Conservation (phyloP, 78 protist species). For the Dictyostelium purpureum region DNA sequence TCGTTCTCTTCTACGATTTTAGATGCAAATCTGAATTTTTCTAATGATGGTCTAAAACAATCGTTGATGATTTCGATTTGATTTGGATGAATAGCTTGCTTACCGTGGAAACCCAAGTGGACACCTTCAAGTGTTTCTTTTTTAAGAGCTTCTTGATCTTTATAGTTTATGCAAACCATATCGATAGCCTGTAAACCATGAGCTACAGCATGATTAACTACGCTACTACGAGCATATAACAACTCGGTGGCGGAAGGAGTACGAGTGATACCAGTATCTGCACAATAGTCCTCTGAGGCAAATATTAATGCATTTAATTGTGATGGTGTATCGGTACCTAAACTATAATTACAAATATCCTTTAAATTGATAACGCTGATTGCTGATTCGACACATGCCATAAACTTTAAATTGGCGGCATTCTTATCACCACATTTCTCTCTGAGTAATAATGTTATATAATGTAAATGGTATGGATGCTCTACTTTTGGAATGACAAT, state of each 20-base stretch:
- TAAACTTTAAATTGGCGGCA: conserved; percentile 19
- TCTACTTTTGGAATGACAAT: conserved; percentile 79
- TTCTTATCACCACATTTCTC: not conserved
- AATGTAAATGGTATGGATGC: conserved; percentile 28
- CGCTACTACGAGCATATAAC: conserved; percentile 54
- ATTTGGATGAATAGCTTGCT: conserved; percentile 82
- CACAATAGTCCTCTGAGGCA: conserved; percentile 81
- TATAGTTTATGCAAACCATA: conserved; percentile 81
- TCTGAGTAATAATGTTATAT: conserved; percentile 5
- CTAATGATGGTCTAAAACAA: conserved; percentile 46
- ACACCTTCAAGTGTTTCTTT: conserved; percentile 62
- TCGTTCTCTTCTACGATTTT: conserved; percentile 75
- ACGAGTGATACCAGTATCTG: conserved; percentile 81
- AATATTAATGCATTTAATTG: conserved; percentile 65
- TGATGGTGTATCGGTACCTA: not conserved
- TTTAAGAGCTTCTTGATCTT: conserved; percentile 32
- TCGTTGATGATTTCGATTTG: conserved; percentile 73
- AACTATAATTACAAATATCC: conserved; percentile 42
- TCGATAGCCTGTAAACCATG: conserved; percentile 78
- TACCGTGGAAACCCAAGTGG: conserved; percentile 81
- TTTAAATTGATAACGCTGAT: conserved; percentile 5
- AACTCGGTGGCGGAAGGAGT: conserved; percentile 60
- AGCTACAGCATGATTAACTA: conserved; percentile 75
- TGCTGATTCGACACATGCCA: conserved; percentile 79
- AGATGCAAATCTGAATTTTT: conserved; percentile 61